A percentile compares a stretch with the other conserved stretches of the same genome.
Evolutionary conservation across 768 basidiomycete species (phyloP).

Genomic region (Hypholoma fasciculare): DNA sequence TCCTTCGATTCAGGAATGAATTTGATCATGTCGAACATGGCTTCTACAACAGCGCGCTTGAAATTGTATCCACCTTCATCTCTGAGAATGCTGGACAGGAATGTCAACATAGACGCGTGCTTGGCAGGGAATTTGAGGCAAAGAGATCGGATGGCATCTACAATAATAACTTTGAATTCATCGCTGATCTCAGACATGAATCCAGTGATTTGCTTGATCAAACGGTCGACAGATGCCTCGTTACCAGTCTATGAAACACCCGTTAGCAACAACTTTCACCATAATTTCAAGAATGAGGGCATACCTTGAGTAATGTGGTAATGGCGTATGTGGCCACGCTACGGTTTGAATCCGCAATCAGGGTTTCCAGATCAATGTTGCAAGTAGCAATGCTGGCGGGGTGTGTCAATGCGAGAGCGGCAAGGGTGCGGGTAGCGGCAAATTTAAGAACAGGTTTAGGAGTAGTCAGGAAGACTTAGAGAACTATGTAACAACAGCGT

Average conservation of each 20-base stretch:
- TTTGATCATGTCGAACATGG: slow-evolving; percentile 99
- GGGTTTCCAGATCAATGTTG: slow-evolving; percentile 95
- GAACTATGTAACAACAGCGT: slow-evolving; percentile 46
- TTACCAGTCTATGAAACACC: slow-evolving; percentile 82
- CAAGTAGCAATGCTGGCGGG: slow-evolving; percentile 86
- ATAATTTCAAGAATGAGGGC: not conserved
- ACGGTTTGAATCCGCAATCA: slow-evolving; percentile 94
- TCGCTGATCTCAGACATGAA: slow-evolving; percentile 99
- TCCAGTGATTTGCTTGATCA: slow-evolving; percentile 98
- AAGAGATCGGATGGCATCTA: slow-evolving; percentile 96
- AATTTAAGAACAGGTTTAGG: slow-evolving; percentile 96
- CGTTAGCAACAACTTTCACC: slow-evolving; percentile 2
- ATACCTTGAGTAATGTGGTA: slow-evolving; percentile 93
- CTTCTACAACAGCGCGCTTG: slow-evolving; percentile 98
- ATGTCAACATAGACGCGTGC: slow-evolving; percentile 95
- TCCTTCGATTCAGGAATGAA: slow-evolving; percentile 96
- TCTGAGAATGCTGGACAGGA: slow-evolving; percentile 93
- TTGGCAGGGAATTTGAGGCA: slow-evolving; percentile 99
- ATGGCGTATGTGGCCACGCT: slow-evolving; percentile 99
- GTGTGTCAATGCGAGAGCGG: slow-evolving; percentile 82
- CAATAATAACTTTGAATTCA: slow-evolving; percentile 99
- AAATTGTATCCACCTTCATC: slow-evolving; percentile 99
- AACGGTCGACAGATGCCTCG: slow-evolving; percentile 96
- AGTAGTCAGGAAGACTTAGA: slow-evolving; percentile 95
- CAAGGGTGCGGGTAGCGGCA: slow-evolving; percentile 94